Evolutionary conservation across 345 rosid species (phyloP), one percentile per base, ranked within the genome.

Genomic region (Toxicodendron radicans): DNA sequence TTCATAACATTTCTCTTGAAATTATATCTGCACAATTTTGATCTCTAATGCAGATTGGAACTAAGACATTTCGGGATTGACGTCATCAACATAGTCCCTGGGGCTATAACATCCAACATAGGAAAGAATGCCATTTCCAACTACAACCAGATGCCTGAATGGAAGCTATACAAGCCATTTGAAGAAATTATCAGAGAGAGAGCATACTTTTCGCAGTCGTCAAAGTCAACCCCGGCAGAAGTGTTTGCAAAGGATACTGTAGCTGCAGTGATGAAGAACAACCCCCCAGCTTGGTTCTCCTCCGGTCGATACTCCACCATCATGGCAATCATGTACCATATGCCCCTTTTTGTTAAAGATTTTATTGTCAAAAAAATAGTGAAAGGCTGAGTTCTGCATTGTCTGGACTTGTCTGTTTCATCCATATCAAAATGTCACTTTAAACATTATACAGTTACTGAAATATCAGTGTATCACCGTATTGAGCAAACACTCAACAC

Each of bases 281-380:
- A 88, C 27, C 97, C 97, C 0, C 94, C 95, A 0, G 82, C 94
- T 67, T 95, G 99, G 97, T 92, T 89, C 82, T 79, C 92, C 21
- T 72, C 81, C 0, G 99, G 97, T 45, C 81, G 68, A 6, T 87
- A 73, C 81, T 92, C 95, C 7, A 91, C 90, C 0, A 3, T 83
- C 41, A 77, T 79, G 83, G 82, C 84, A 27, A 72, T 91, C 58
- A 53, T 85, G 85, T 79, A 90, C 72, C 91, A 95, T 80, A 61
- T 91, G 84, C 99, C 99, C 3, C 72, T 91, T 61, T 78, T 66
- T 64, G 30, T 88, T 63, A 85, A 73, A 83, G 97, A 92, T 76
- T 87, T 88, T 63, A 5, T 94, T 13, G 61, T 76, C 54, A 81
- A 79, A 81, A 76, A 66, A 79, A 58, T 62, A 1, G 76, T 90